These are phyloP conservation scores for Drechslera avenae DNA, from an alignment of 2,329 filamentous ascomycete species.

Conservation along the genomic window DNA sequence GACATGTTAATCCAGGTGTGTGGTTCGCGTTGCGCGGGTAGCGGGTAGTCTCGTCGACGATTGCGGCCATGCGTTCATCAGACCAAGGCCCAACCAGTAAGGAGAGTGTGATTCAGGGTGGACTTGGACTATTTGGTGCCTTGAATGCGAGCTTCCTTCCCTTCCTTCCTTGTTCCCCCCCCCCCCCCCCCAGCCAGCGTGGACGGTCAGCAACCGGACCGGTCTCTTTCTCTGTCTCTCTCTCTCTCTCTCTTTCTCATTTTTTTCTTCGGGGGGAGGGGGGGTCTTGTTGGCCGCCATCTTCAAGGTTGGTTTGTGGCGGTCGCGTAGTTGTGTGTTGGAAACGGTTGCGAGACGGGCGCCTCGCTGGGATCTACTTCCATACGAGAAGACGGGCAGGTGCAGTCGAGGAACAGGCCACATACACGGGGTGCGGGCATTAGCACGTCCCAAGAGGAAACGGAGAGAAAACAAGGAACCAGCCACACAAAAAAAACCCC, in stretches of 20 bases:
- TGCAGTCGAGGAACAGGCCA: too few species aligned
- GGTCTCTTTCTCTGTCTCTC: background rate
- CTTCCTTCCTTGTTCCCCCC: too few species aligned
- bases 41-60: slow-evolving; percentile 2
- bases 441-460: too few species aligned
- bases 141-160: background rate
- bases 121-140: background rate
- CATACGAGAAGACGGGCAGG: background rate
- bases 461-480: too few species aligned
- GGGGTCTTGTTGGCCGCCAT: too few species aligned
- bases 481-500: too few species aligned
- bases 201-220: slow-evolving; percentile 8
- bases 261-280: too few species aligned
- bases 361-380: background rate
- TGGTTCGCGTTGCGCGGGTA: slow-evolving; percentile 15
- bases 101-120: background rate
- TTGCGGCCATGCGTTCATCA: slow-evolving; percentile 5
- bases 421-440: too few species aligned
- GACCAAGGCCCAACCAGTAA: background rate
- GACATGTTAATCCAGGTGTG: slow-evolving; percentile 14
- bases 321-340: too few species aligned
- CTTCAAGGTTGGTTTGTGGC: too few species aligned
- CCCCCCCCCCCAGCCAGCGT: background rate
- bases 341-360: background rate
- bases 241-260: too few species aligned